Base-by-base conservation (phyloP, 768 basidiomycete species). In the Russula griseocarnosa region DNA sequence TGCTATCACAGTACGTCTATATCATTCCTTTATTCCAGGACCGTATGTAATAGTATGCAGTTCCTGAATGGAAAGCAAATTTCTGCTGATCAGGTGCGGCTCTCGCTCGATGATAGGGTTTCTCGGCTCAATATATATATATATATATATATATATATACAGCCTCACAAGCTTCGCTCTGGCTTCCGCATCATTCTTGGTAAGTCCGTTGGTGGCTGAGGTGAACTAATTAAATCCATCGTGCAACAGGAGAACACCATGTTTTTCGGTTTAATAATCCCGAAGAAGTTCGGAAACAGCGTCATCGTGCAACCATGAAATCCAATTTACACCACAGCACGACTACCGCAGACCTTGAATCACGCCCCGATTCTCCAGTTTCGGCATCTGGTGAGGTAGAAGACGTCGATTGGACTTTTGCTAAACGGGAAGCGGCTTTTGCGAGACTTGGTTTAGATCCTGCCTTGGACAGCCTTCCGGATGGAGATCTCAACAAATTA, bases 211-310 rank as follows among this genome's bases (percentile, higher is more conserved):
- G 22, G 60, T 10, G 40, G 9, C n/a, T 22, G 24, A 24, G 8
- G 44, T 36, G 22, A 49, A 14, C 14, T 55, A 28, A n/a, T 55
- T 7, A 26, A 16, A 28, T 50, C 38, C 34, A 34, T 54, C 51
- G 67, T 58, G 24, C 50, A 60, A 53, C 65, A 92, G 92, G 96
- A 59, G 95, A 98, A 69, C 87, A 94, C 67, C 97, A 99, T 77
- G 94, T 98, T 61, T 99, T 99, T 75, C 85, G 97, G 20, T 98
- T 97, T 76, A 98, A 92, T 71, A 90, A 96, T 71, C 94, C 94
- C 0, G 92, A 94, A 74, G 92, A 94, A 75, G 94, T 95, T 66
- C 90, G 94, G 67, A 94, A 92, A 72, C 89, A 86, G 70, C 86
- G 94, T 49, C 90, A 95, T 74, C 86, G 91, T 47, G 88, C 87